These are phyloP conservation scores for Conticribra weissflogii DNA, from an alignment of 108 stramenopile species.

Conservation along the genomic window DNA sequence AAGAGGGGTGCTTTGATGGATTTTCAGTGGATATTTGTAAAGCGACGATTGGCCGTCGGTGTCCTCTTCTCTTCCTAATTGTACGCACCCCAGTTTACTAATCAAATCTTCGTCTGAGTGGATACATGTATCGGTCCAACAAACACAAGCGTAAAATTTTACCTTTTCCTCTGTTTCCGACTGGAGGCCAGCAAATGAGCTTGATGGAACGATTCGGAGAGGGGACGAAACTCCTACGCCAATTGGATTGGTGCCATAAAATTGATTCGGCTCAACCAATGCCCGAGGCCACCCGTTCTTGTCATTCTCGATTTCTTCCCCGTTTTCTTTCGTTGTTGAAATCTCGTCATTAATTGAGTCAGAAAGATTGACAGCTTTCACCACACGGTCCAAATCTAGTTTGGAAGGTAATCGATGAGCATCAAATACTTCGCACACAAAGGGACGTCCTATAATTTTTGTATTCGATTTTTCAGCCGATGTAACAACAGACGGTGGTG, in stretches of 20 bases:
- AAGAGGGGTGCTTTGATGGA: slow-evolving; percentile 79
- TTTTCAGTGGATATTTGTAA: slow-evolving; percentile 55
- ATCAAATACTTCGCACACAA: slow-evolving; percentile 83
- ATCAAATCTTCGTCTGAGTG: slow-evolving; percentile 33
- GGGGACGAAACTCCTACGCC: slow-evolving; percentile 66
- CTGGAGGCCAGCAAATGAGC: slow-evolving; percentile 63
- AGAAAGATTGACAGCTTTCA: slow-evolving; percentile 52
- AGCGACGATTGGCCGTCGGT: not conserved
- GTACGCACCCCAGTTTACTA: slow-evolving; percentile 32
- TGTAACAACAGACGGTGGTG: slow-evolving; percentile 33
- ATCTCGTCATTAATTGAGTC: no score
- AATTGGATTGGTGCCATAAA: slow-evolving; percentile 63
- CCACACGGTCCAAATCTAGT: slow-evolving; percentile 39
- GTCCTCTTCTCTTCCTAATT: slow-evolving; percentile 18
- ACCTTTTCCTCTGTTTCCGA: slow-evolving; percentile 82
- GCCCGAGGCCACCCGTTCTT: slow-evolving; percentile 39
- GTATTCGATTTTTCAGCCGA: slow-evolving; percentile 22
- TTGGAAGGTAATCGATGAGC: slow-evolving; percentile 56
- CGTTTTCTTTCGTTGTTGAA: not conserved
- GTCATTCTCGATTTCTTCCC: slow-evolving; percentile 17
- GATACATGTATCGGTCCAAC: slow-evolving; percentile 62
- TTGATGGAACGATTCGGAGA: slow-evolving; percentile 50
- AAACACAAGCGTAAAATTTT: slow-evolving; percentile 81
- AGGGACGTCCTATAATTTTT: slow-evolving; percentile 66
- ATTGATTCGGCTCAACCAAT: slow-evolving; percentile 20